These are phyloP conservation scores for Cutaneotrichosporon sp. DNA, from an alignment of 1,284 basidiomycete species.

Conservation along the genomic window DNA sequence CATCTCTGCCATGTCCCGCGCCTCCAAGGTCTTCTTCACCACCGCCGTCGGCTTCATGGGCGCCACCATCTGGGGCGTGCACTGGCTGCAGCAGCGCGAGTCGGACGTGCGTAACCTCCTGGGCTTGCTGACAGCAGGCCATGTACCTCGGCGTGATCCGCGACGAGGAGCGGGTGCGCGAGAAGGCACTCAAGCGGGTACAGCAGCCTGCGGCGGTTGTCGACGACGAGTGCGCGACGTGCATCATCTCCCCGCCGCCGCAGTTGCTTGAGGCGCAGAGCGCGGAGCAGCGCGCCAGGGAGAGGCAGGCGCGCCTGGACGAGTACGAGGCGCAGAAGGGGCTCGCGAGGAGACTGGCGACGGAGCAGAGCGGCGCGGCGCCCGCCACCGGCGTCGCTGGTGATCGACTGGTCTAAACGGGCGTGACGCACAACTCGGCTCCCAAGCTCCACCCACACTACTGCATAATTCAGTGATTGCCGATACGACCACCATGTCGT, in stretches of 20 bases:
- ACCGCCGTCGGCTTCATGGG: conserved; percentile 68
- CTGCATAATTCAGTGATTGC: neutral
- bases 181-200: conserved; percentile 30
- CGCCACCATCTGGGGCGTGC: conserved; percentile 85
- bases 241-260: conserved; percentile 44
- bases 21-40: conserved; percentile 74
- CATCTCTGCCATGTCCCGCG: conserved; percentile 63
- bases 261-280: conserved; percentile 42
- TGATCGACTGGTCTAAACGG: neutral
- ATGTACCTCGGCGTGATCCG: conserved; percentile 89
- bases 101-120: conserved; percentile 64
- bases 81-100: conserved; percentile 83
- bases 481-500: neutral
- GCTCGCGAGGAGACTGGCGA: conserved; percentile 30
- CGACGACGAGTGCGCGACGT: conserved; percentile 47
- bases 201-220: conserved; percentile 38
- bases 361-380: conserved; percentile 19
- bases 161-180: conserved; percentile 70
- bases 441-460: too few relatives aligned
- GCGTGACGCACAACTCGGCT: neutral
- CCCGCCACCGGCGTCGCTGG: neutral
- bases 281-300: conserved; percentile 33
- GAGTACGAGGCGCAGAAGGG: conserved; percentile 47
- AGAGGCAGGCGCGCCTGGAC: conserved; percentile 33
- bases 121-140: conserved; percentile 57